Conservation (phyloP, 148 eudicot genomes). For the Dysphania ambrosioides region DNA sequence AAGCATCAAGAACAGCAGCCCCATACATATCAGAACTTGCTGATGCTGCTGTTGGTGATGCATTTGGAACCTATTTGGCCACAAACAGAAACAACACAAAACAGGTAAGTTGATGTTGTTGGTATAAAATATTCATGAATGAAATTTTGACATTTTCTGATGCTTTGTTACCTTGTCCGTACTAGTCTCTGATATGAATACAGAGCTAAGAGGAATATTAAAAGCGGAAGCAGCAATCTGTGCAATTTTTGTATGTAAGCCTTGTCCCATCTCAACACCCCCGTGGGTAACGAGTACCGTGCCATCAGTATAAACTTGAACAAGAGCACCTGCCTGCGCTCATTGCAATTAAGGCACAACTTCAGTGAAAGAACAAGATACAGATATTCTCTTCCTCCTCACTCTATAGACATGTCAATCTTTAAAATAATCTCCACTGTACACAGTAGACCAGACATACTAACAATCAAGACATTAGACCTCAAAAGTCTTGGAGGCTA, state of each 20-base stretch:
- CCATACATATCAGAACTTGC: constrained; percentile 98
- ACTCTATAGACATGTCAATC: neutral
- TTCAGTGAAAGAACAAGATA: neutral
- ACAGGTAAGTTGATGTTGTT: neutral
- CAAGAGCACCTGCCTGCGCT: constrained; percentile 94
- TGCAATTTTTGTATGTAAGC: constrained; percentile 95
- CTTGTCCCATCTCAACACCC: constrained; percentile 99
- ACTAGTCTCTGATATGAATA: constrained; percentile 96
- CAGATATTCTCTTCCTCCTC: neutral
- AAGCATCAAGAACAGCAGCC: constrained; percentile 96
- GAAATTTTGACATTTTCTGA: constrained; percentile 7
- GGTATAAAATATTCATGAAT: neutral
- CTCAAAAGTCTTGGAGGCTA: neutral
- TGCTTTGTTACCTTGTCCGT: constrained; percentile 84
- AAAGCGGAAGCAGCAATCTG: constrained; percentile 96
- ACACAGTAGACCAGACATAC: neutral
- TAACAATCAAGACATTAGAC: neutral
- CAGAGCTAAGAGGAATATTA: constrained; percentile 76
- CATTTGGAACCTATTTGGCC: constrained; percentile 76
- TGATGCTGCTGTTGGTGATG: constrained; percentile 98
- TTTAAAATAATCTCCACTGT: neutral
- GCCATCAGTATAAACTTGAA: constrained; percentile 96
- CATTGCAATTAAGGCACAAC: neutral
- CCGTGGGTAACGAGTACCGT: constrained; percentile 97
- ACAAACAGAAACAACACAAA: constrained; percentile 16